A percentile compares a stretch with the other conserved stretches of the same genome.
These are phyloP conservation scores for Entomortierella beljakovae DNA, from an alignment of 192 early-diverging fungal genomes.

Conservation along the genomic window DNA sequence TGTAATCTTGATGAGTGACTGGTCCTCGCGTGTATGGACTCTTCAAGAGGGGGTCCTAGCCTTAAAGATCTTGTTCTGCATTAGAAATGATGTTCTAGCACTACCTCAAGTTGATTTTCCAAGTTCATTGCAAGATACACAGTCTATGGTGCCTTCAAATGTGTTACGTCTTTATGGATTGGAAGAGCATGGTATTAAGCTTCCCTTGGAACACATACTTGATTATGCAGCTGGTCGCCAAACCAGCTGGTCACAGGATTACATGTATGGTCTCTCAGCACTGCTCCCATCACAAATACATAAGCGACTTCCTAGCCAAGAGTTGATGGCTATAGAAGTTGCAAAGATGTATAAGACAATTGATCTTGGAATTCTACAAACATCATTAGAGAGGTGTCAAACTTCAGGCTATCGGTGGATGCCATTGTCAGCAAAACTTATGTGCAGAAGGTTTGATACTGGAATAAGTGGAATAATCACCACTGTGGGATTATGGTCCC, in stretches of 20 bases:
- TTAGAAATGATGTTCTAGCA: slow-evolving; percentile 5
- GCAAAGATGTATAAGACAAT: slow-evolving; percentile 1
- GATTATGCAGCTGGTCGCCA: not conserved
- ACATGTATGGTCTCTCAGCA: slow-evolving; percentile 17
- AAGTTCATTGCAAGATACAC: not conserved
- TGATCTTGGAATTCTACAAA: slow-evolving; percentile 7
- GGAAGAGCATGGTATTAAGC: not conserved
- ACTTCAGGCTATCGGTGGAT: slow-evolving; percentile 11
- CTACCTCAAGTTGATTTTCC: not conserved
- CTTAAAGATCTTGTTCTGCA: slow-evolving; percentile 12
- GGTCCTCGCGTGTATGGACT: slow-evolving; percentile 15
- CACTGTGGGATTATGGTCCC: not conserved
- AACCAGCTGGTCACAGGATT: slow-evolving; percentile 2
- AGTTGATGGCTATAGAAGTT: slow-evolving; percentile 13
- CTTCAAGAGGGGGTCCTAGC: slow-evolving; percentile 11
- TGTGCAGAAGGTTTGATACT: not conserved
- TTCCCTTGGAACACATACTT: not conserved
- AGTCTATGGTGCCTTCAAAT: not conserved
- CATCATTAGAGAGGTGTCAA: slow-evolving; percentile 9
- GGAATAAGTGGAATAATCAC: not conserved
- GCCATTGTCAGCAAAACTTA: slow-evolving; percentile 1
- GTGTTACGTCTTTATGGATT: slow-evolving; percentile 2
- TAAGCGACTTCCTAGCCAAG: not conserved
- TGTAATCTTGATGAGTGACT: slow-evolving; percentile 16
- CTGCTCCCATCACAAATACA: slow-evolving; percentile 1